phyloP scores from a whole-genome alignment of 352 stramenopile genomes.

The Phytophthora pluvialis region DNA sequence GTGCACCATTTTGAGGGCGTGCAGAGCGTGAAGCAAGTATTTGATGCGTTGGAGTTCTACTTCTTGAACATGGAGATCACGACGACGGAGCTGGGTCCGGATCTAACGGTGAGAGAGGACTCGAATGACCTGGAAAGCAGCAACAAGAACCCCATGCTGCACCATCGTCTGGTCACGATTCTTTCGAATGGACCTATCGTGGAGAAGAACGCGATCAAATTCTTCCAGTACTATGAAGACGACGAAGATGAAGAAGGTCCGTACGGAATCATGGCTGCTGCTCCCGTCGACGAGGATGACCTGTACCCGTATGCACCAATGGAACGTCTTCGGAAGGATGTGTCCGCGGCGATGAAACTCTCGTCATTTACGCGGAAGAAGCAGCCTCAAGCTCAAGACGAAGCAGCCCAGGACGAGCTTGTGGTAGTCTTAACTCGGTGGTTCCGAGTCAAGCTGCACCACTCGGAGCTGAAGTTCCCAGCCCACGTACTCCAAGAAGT shows the following conservation, averaged over 20 bases:
- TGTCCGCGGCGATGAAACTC: conserved; percentile 34
- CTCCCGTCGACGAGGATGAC: conserved; percentile 40
- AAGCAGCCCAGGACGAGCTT: conserved; percentile 14
- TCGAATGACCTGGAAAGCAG: conserved; percentile 32
- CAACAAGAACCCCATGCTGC: conserved; percentile 27
- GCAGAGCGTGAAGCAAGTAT: conserved; percentile 41
- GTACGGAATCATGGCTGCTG: conserved; percentile 31
- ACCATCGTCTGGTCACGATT: conserved; percentile 41
- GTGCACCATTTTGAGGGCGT: conserved; percentile 49
- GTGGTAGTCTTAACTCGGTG: conserved; percentile 36
- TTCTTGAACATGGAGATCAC: conserved; percentile 56
- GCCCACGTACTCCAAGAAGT: conserved; percentile 26
- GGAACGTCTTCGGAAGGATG: conserved; percentile 37
- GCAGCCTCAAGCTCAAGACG: not conserved
- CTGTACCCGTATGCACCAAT: conserved; percentile 34
- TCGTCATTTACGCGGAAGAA: conserved; percentile 27
- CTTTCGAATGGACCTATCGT: conserved; percentile 28
- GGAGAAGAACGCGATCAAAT: conserved; percentile 49
- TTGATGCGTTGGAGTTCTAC: conserved; percentile 52
- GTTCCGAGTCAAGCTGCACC: conserved; percentile 34
- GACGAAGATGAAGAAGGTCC: conserved; percentile 15
- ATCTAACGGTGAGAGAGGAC: conserved; percentile 52
- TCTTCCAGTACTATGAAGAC: conserved; percentile 28
- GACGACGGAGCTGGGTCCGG: conserved; percentile 36
- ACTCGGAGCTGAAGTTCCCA: conserved; percentile 16